Conservation (phyloP, 768 basidiomycete species). For the Amanita fuliginea region DNA sequence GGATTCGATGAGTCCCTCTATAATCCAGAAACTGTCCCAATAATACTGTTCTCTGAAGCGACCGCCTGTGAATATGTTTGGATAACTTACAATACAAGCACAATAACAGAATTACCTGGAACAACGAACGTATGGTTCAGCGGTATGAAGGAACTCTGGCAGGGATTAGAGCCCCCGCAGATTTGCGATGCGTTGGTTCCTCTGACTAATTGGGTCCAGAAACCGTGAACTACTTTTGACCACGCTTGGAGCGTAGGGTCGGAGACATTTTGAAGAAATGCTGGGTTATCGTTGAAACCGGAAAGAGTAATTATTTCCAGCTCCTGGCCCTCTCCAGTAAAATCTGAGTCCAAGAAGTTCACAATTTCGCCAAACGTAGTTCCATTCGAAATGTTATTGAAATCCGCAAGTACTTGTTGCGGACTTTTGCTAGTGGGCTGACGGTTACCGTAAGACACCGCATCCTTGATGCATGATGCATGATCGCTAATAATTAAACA, state of each 20-base stretch:
- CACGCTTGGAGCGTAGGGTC: conserved; percentile 64
- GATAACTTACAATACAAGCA: neutral
- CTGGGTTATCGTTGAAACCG: conserved; percentile 51
- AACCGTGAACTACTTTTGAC: conserved; percentile 70
- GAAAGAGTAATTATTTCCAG: conserved; percentile 51
- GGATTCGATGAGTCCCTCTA: conserved; percentile 78
- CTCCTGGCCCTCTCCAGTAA: conserved; percentile 79
- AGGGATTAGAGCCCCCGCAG: conserved; percentile 45
- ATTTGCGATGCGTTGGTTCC: conserved; percentile 60
- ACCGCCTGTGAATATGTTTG: conserved; percentile 23
- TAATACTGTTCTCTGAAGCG: conserved; percentile 81
- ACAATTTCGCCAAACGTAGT: conserved; percentile 57
- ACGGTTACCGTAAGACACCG: neutral
- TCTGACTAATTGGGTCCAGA: conserved; percentile 74
- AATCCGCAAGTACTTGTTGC: conserved; percentile 61
- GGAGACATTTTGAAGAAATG: conserved; percentile 60
- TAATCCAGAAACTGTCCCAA: conserved; percentile 73
- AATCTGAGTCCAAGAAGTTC: conserved; percentile 63
- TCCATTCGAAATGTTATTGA: conserved; percentile 33
- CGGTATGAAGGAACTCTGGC: conserved; percentile 81
- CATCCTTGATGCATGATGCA: neutral
- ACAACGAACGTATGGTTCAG: conserved; percentile 88
- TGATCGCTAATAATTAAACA: neutral
- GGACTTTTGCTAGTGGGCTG: conserved; percentile 67
- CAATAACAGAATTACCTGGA: conserved; percentile 44